Percentiles rank a stretch among this genome's conserved stretches.
phyloP scores from a whole-genome alignment of 2,329 filamentous ascomycete species.

The Scytalidium lignicola region DNA sequence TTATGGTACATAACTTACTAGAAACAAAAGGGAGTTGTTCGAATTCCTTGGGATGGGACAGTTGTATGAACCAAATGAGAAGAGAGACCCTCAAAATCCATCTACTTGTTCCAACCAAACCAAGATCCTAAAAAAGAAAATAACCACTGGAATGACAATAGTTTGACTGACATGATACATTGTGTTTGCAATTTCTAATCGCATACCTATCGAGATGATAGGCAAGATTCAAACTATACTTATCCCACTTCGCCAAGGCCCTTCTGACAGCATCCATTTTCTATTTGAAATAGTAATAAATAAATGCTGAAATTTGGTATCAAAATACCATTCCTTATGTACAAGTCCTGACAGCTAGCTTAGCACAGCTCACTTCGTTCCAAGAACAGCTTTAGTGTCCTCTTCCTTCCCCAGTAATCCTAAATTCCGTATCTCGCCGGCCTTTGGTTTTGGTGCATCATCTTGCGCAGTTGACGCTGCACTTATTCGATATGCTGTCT shows the following conservation, averaged over 20 bases:
- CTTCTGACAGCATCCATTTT: constrained; percentile 1
- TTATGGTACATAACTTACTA: too few relatives aligned
- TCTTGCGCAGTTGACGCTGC: constrained; percentile 72
- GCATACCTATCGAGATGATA: background rate
- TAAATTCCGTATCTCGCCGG: constrained; percentile 81
- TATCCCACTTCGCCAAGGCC: background rate
- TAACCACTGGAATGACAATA: background rate
- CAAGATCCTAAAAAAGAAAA: background rate
- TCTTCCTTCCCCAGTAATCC: constrained; percentile 81
- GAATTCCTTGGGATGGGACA: too few relatives aligned
- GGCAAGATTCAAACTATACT: background rate
- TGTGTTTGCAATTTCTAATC: background rate
- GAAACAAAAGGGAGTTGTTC: too few relatives aligned
- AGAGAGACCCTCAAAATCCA: too few relatives aligned
- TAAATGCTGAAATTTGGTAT: constrained; percentile 1
- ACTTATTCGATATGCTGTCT: constrained; percentile 78
- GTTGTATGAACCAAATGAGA: too few relatives aligned
- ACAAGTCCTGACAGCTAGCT: constrained; percentile 15
- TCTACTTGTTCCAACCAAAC: background rate
- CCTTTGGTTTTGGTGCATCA: constrained; percentile 61
- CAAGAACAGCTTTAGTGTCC: constrained; percentile 58
- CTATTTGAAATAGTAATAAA: background rate
- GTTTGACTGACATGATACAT: background rate
- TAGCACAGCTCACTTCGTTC: constrained; percentile 20
- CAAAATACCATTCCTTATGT: constrained; percentile 19